Conservation (phyloP, 2,329 filamentous ascomycete species). For the Lachnellula willkommii region DNA sequence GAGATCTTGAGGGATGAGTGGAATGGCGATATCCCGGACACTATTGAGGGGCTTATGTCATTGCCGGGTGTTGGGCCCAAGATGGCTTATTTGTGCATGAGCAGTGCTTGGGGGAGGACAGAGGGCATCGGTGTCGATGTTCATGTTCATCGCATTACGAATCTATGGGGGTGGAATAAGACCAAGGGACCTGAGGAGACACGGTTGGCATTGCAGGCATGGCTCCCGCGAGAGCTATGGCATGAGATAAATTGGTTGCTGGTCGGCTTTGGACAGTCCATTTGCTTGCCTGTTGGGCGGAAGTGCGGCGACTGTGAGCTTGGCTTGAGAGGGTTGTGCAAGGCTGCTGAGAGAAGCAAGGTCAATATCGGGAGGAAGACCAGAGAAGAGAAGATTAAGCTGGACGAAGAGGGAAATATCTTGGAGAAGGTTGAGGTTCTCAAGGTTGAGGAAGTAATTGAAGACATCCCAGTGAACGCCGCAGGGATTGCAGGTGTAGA, state of each 20-base stretch:
- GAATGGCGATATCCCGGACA: constrained; percentile 60
- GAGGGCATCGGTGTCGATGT: constrained; percentile 58
- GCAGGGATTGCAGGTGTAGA: constrained; percentile 7
- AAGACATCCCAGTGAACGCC: constrained; percentile 26
- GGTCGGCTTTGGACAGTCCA: constrained; percentile 68
- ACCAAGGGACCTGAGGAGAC: constrained; percentile 66
- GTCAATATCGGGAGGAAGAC: constrained; percentile 51
- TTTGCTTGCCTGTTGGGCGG: constrained; percentile 59
- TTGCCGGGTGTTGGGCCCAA: constrained; percentile 69
- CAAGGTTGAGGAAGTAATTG: constrained; percentile 34
- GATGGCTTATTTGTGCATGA: constrained; percentile 69
- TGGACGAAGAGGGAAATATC: constrained; percentile 31
- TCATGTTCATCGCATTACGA: constrained; percentile 70
- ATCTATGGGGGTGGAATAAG: constrained; percentile 66
- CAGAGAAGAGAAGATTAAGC: constrained; percentile 36
- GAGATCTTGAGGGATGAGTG: constrained; percentile 56
- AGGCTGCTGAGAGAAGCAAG: constrained; percentile 61
- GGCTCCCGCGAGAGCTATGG: constrained; percentile 66
- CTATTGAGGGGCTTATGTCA: constrained; percentile 56
- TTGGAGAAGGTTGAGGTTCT: constrained; percentile 30
- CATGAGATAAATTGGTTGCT: constrained; percentile 69
- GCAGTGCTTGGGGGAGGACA: constrained; percentile 61
- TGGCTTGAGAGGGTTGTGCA: constrained; percentile 70
- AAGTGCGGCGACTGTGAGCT: constrained; percentile 83
- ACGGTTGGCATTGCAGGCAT: constrained; percentile 55